Evolutionary conservation across 1,139 yeast genomes (phyloP).

Genomic region (Candida freyschussii): DNA sequence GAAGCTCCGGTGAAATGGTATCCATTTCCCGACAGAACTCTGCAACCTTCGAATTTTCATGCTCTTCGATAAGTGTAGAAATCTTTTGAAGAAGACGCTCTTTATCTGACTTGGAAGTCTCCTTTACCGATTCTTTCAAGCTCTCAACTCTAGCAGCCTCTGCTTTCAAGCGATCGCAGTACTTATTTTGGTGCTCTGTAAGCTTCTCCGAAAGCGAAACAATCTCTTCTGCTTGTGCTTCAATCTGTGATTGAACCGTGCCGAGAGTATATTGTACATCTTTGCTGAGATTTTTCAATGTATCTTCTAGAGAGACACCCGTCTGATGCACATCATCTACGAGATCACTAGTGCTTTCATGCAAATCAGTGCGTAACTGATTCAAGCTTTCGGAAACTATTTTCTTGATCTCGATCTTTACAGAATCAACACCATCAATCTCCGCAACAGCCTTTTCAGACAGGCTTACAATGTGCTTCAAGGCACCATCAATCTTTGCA

Average conservation of each 20-base stretch:
- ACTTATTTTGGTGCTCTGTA: slow-evolving; percentile 13
- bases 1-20: slow-evolving; percentile 10
- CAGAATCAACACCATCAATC: slow-evolving; percentile 13
- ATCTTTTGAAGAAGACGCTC: slow-evolving; percentile 11
- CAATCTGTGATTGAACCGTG: slow-evolving; percentile 14
- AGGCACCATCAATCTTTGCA: slow-evolving; percentile 5
- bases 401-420: slow-evolving; percentile 15
- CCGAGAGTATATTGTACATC: slow-evolving; percentile 5
- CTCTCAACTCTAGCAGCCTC: slow-evolving; percentile 8
- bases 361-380: slow-evolving; percentile 1
- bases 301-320: neutral
- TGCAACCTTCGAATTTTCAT: slow-evolving; percentile 8
- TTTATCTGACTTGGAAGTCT: slow-evolving; percentile 5
- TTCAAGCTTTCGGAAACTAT: slow-evolving; percentile 13
- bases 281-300: slow-evolving; percentile 1
- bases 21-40: slow-evolving; percentile 8
- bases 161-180: slow-evolving; percentile 7
- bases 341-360: slow-evolving; percentile 1
- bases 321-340: slow-evolving; percentile 1
- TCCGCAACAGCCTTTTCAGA: slow-evolving; percentile 2
- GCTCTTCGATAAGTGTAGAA: slow-evolving; percentile 7
- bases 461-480: slow-evolving; percentile 6
- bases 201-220: slow-evolving; percentile 13
- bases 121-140: slow-evolving; percentile 12
- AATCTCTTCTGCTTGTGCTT: slow-evolving; percentile 18